Evolutionary conservation across 2,329 filamentous ascomycete species (phyloP), one percentile per base, ranked within the genome.

Genomic region (Graphiopsis chlorocephala): DNA sequence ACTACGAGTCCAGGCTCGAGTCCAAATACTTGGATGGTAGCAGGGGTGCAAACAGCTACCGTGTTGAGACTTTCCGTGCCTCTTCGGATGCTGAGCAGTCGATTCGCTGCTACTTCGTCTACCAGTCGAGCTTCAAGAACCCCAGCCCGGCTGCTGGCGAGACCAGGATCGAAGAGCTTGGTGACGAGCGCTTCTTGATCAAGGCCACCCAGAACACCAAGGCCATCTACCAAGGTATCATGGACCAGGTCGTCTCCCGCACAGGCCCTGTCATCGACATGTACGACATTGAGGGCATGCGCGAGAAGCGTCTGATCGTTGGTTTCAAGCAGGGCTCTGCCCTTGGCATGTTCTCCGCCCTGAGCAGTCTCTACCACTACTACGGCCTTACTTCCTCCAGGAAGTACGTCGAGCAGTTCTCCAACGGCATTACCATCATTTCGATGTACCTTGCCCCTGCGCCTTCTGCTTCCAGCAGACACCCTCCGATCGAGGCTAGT

Each of bases 341-440:
- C 31, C 85, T 92, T 71, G 95, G 95, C 68, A 83, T 99, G 73
- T 99, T 99, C 85, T 97, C 93, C 72, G 93, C 95, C 29, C 82
- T 99, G 72, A 96, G 92, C 69, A 93, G 98, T 77, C 84, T 99
- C 15, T 99, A 99, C 82, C 95, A 99, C 81, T 98, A 97, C 86
- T 99, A 99, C 75, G 94, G 95, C 50, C 86, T 98, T 67, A 99
- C 95, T 2, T 96, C 92, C 74, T 95, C 95, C 29, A 87, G 95
- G 72, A 99, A 99, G 82, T 99, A 99, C 75, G 91, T 99, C 58
- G 81, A 99, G 81, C 95, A 98, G 80, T 99, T 99, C 84, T 95
- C 93, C 74, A 99, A 99, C 78, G 95, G 95, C 67, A 96, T 97
- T 77, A 96, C 92, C 15, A 90, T 98, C 78, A 96, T 98, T 85